Percentiles rank a stretch among this genome's conserved stretches.
Conservation (phyloP, 345 rosid species). For the Populus pruinosa region DNA sequence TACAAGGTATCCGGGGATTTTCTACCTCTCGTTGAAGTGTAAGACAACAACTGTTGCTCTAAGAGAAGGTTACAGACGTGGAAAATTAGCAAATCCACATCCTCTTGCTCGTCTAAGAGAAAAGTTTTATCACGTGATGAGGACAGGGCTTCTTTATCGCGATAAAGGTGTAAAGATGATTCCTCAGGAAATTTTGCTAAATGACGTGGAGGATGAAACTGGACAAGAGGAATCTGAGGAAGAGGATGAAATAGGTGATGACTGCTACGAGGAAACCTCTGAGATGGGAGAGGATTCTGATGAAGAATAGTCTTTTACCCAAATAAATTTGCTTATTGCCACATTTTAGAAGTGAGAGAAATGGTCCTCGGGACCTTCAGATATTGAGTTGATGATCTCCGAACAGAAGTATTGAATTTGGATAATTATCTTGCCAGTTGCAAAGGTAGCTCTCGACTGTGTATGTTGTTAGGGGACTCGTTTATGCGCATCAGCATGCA, state of each 20-base stretch:
- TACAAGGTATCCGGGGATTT: constrained; percentile 90
- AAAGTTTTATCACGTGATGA: constrained; percentile 84
- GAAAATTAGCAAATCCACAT: constrained; percentile 76
- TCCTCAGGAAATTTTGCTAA: constrained; percentile 44
- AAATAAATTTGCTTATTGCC: background rate
- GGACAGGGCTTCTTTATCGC: constrained; percentile 79
- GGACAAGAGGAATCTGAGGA: constrained; percentile 49
- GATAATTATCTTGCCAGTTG: background rate
- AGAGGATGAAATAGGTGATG: constrained; percentile 48
- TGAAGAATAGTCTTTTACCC: constrained; percentile 22
- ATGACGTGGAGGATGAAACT: constrained; percentile 31
- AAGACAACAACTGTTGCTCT: constrained; percentile 86
- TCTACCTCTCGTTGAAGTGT: constrained; percentile 90
- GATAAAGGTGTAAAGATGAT: constrained; percentile 58
- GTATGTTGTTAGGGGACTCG: background rate
- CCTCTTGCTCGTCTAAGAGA: constrained; percentile 67
- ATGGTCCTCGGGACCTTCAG: background rate
- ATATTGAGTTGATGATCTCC: background rate
- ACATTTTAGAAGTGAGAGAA: background rate
- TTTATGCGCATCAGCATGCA: background rate
- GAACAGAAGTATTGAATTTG: background rate
- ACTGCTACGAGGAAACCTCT: constrained; percentile 35
- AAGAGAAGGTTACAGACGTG: constrained; percentile 79
- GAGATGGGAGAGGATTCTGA: constrained; percentile 47
- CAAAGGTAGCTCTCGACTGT: background rate